Evolutionary conservation across 106 monocot species (phyloP).

Genomic region (Dendrobium nobile): DNA sequence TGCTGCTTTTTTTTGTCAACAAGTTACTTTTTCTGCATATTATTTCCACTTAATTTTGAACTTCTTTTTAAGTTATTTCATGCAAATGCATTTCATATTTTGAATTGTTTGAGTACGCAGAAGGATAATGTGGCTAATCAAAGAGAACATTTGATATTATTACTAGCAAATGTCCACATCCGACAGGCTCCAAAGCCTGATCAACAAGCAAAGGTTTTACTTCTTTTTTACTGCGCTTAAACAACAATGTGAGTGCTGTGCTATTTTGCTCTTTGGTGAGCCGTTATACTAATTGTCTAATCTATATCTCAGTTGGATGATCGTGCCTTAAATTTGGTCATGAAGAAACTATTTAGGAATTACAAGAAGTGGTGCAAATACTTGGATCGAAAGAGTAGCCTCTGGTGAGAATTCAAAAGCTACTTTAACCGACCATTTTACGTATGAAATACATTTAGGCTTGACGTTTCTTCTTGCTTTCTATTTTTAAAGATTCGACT

Average conservation of each 20-base stretch:
- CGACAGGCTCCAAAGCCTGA: conserved; percentile 69
- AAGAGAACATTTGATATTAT: conserved; percentile 84
- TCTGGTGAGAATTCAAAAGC: conserved; percentile 49
- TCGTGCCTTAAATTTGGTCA: conserved; percentile 64
- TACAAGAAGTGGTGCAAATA: conserved; percentile 98
- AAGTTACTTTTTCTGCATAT: background rate
- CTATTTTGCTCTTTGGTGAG: background rate
- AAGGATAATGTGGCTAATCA: conserved; percentile 96
- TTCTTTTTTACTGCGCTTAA: background rate
- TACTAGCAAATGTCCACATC: conserved; percentile 99
- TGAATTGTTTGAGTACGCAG: conserved; percentile 37
- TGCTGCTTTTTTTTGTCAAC: background rate
- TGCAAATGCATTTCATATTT: conserved; percentile 1
- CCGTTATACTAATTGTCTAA: background rate
- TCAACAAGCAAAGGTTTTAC: conserved; percentile 71
- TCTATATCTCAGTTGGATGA: conserved; percentile 64
- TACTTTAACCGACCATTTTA: background rate
- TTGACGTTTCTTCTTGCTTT: background rate
- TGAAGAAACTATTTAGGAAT: conserved; percentile 93
- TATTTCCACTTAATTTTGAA: conserved; percentile 6
- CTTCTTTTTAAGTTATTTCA: background rate
- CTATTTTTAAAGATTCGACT: background rate
- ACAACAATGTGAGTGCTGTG: background rate
- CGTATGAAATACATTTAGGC: background rate
- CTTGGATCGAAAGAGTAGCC: conserved; percentile 77